These are phyloP conservation scores for Penicillium digitatum DNA, from an alignment of 2,329 filamentous ascomycete species.

Conservation along the genomic window DNA sequence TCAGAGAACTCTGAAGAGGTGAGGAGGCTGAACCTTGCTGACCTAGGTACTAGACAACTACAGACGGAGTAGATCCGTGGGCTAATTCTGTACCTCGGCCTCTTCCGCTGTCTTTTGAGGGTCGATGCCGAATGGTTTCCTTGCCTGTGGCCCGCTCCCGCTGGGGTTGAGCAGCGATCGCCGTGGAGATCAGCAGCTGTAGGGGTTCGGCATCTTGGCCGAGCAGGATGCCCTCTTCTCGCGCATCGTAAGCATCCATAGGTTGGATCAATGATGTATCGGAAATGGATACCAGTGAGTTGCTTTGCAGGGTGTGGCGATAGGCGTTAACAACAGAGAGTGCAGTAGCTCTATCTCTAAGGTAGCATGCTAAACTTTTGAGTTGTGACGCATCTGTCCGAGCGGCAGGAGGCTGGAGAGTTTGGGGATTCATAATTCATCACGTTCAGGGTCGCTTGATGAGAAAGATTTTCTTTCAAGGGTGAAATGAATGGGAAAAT, in stretches of 20 bases:
- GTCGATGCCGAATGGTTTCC: background rate
- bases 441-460: background rate
- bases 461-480: background rate
- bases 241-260: background rate
- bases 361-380: background rate
- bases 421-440: background rate
- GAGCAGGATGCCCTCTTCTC: background rate
- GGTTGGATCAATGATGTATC: background rate
- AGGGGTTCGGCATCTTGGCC: background rate
- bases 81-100: background rate
- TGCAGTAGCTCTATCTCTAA: background rate
- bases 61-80: background rate
- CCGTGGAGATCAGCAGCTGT: background rate
- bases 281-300: background rate
- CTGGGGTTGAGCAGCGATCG: background rate
- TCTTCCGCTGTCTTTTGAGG: background rate
- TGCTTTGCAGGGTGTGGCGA: background rate
- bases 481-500: background rate
- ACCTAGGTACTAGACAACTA: background rate
- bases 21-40: background rate
- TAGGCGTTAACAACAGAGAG: background rate
- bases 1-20: background rate
- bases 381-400: background rate
- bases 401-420: background rate
- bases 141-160: background rate